phyloP scores from a whole-genome alignment of 805 yeast species.

The Sporopachydermia lactativora region DNA sequence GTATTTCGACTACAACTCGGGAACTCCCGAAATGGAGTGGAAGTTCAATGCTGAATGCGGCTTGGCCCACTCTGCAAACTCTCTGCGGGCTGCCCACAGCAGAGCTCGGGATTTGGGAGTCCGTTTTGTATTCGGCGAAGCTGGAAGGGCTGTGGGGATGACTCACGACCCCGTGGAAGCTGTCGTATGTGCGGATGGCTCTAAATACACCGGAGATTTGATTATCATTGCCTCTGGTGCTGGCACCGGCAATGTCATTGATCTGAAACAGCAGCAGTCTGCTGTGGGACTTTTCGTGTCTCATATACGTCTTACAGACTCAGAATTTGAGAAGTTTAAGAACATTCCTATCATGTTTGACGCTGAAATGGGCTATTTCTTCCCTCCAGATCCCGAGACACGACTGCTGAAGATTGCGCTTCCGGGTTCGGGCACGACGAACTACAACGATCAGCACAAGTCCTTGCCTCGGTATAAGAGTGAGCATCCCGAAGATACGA shows the following conservation, averaged over 20 bases:
- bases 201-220: conserved; percentile 19
- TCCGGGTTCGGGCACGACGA: conserved; percentile 16
- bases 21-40: conserved; percentile 13
- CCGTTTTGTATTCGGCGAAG: conserved; percentile 20
- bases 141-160: conserved; percentile 15
- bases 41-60: conserved; percentile 29
- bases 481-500: conserved; percentile 19
- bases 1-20: conserved; percentile 15
- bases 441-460: conserved; percentile 10
- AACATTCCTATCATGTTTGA: conserved; percentile 29
- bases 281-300: conserved; percentile 22
- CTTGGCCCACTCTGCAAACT: conserved; percentile 26
- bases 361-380: conserved; percentile 29
- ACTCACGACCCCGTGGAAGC: conserved; percentile 9
- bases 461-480: conserved; percentile 24
- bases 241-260: conserved; percentile 20
- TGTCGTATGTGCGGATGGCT: conserved; percentile 17
- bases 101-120: conserved; percentile 21
- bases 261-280: conserved; percentile 18
- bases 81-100: conserved; percentile 20
- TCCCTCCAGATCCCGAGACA: conserved; percentile 30
- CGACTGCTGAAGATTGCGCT: conserved; percentile 24
- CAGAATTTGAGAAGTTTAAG: conserved; percentile 23
- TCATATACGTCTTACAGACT: conserved; percentile 23
- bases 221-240: conserved; percentile 26